phyloP scores from a whole-genome alignment of 805 yeast genomes.

The Kodamaea leandrae region DNA sequence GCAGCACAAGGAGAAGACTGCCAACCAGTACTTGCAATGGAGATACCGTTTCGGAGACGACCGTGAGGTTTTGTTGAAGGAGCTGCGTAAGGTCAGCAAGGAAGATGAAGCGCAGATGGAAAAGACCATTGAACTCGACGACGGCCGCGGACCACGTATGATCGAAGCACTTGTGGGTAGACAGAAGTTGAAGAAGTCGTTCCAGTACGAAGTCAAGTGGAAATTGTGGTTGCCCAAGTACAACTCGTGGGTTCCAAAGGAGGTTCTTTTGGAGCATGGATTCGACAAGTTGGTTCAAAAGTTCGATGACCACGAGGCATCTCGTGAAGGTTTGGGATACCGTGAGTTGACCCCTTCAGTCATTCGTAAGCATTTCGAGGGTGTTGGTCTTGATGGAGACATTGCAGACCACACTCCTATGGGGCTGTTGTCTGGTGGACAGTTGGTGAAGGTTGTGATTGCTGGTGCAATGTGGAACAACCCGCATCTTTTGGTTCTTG shows the following conservation, averaged over 20 bases:
- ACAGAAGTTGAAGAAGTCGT: conserved; percentile 92
- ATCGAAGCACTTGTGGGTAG: conserved; percentile 96
- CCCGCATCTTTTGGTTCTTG: conserved; percentile 92
- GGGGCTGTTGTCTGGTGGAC: conserved; percentile 97
- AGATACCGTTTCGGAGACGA: conserved; percentile 97
- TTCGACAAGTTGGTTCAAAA: conserved; percentile 43
- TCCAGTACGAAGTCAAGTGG: conserved; percentile 98
- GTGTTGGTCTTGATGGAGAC: conserved; percentile 95
- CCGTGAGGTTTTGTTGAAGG: conserved; percentile 92
- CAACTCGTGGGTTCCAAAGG: conserved; percentile 92
- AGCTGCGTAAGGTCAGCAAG: conserved; percentile 81
- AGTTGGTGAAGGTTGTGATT: conserved; percentile 94
- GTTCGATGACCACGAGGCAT: conserved; percentile 48
- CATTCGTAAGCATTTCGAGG: conserved; percentile 95
- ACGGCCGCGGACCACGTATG: conserved; percentile 84
- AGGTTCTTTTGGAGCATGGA: conserved; percentile 65
- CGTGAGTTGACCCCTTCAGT: conserved; percentile 74
- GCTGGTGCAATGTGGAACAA: conserved; percentile 99
- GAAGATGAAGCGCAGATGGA: conserved; percentile 72
- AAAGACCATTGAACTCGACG: conserved; percentile 74
- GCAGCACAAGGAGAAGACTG: conserved; percentile 95
- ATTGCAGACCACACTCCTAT: conserved; percentile 97
- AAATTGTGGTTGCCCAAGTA: conserved; percentile 84
- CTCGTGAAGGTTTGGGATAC: conserved; percentile 49
- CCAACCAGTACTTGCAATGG: conserved; percentile 98